Base-by-base conservation (phyloP, 768 basidiomycete genomes). In the Symmetrospora coprosmae region DNA sequence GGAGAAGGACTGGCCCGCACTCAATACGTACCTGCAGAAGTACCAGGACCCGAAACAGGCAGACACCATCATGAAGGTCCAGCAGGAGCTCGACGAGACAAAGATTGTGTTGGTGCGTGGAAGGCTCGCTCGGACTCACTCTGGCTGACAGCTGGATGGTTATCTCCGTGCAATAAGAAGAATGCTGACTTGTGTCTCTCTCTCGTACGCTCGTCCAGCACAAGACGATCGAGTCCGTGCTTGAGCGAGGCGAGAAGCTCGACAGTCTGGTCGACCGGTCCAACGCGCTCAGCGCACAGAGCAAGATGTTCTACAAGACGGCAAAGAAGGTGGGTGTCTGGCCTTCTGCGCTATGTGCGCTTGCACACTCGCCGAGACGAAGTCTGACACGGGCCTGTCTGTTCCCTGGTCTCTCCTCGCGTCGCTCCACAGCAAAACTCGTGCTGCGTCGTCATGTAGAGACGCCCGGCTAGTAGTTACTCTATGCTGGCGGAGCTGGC, bases 221-320 rank as follows among this genome's bases (percentile, higher is more conserved):
- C 78, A 96, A 97, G 78, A 99, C 94, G 28, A 99, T 99, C 68
- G 94, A 99, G 71, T 87, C 86, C 2, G 91, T 99, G 9, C 78
- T 99, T 39, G 83, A 91, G 72, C 82, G 94, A 13, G 94, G 94
- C 41, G 92, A 97, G 79, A 90, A 87, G 74, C 78, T 97, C 35
- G 90, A 94, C 72, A 87, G 88, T 72, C 77, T 97, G 14, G 91
- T 97, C 9, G 91, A 94, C 67, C 80, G 91, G 30, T 94, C 90
- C 47, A 85, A 86, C 68, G 85, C 85, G 19, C 75, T 97, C 47
- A 91, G 87, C 27, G 76, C 81, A n/a, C 88, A 91, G 75, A 87
- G 82, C 75, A 96, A 94, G 82, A 86, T 88, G 87, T 97, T 97
- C 72, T 96, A 94, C 77, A 94, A 94, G 83, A 91, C 89, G 3